Conservation (phyloP, 225 moss, liverwort and hornwort species). For the Rhytidiadelphus loreus region DNA sequence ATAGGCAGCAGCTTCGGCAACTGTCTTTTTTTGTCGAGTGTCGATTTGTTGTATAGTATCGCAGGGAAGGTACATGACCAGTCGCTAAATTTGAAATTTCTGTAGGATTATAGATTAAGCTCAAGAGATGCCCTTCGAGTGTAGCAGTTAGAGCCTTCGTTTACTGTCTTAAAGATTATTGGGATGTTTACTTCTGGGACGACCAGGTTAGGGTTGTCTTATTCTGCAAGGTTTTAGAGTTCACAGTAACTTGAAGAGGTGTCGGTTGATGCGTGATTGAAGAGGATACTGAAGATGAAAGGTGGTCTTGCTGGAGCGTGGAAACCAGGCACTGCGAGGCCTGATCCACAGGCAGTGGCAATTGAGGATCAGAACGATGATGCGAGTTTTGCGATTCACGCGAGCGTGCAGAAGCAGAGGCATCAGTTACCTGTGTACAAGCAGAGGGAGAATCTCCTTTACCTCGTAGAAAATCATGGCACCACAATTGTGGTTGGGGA, state of each 20-base stretch:
- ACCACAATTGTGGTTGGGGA: conserved; percentile 88
- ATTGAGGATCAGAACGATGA: conserved; percentile 41
- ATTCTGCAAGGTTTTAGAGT: neutral
- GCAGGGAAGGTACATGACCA: neutral
- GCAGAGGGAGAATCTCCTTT: conserved; percentile 69
- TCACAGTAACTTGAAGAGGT: neutral
- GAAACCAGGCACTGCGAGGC: conserved; percentile 53
- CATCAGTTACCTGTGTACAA: conserved; percentile 77
- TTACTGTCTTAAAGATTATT: neutral
- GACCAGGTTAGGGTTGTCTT: neutral
- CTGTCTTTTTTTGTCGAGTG: neutral
- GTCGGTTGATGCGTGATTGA: neutral
- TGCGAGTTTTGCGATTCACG: conserved; percentile 12
- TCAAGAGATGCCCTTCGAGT: neutral
- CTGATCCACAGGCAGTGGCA: conserved; percentile 7
- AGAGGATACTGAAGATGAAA: conserved; percentile 15
- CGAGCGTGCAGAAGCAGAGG: conserved; percentile 68
- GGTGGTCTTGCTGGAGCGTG: conserved; percentile 37
- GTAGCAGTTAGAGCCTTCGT: neutral
- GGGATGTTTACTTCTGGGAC: neutral
- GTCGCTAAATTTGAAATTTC: neutral
- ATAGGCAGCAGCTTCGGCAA: neutral
- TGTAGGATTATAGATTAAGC: neutral
- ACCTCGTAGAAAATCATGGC: conserved; percentile 79
- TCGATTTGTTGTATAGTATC: neutral